Evolutionary conservation across 305 asterid species (phyloP), one percentile per base, ranked within the genome.

Genomic region (Rubia peregrina): DNA sequence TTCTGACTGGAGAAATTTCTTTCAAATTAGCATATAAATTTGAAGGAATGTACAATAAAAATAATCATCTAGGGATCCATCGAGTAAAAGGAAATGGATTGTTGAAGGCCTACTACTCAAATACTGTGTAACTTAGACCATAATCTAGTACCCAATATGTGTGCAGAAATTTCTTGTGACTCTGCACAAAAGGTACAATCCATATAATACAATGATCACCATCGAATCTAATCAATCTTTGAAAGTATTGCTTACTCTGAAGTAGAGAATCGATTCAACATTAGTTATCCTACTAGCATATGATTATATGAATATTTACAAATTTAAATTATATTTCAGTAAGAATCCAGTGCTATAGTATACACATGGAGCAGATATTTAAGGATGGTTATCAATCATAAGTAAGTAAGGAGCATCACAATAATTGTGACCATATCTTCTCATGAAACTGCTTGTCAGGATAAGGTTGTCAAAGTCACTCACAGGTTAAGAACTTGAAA

Each of bases 61-160:
- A 7, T 22, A 69, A 69, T 69, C 62, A 55, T 19, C 65, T 38
- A 22, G 53, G 36, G 12, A 26, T 40, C 41, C 11, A 66, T 43
- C 10, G 48, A 19, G 60, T 42, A 67, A 61, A 62, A 56, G 12
- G 33, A 57, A 8, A 53, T 2, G 42, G n/a, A 65, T 19, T 17
- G 62, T 26, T 33, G 43, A 60, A 72, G 2, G 30, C 21, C 9
- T 3, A 33, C 14, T 44, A 10, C 70, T 36, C 46, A 65, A 70
- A 26, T 63, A 65, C 53, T 9, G n/a, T 68, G 61, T 36, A 30
- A 26, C 55, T 57, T 43, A 57, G 57, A 57, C 33, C 68, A 38
- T 42, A 21, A 64, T 7, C 49, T 38, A 72, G 40, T 36, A 42
- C 17, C 43, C 36, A 46, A 46, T 26, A 48, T n/a, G 11, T 67